Conservation (phyloP, 495 filamentous ascomycete genomes). For the Podospora tetraspora region DNA sequence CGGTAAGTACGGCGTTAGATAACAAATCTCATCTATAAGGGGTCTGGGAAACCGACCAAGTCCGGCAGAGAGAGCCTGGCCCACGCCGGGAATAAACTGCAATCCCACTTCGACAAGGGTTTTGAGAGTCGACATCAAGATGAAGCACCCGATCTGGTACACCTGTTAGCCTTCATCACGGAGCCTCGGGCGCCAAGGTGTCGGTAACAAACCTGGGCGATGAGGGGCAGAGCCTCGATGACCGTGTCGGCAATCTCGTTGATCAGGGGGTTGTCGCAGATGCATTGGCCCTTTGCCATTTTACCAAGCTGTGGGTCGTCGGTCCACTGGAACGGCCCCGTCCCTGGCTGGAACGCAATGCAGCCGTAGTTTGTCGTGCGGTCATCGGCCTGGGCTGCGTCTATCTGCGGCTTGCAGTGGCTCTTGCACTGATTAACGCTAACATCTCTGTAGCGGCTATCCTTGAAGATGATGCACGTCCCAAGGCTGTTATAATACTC, state of each 20-base stretch:
- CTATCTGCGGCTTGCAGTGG: not conserved
- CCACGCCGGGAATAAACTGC: constrained; percentile 12
- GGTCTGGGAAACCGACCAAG: not conserved
- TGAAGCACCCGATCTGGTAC: constrained; percentile 13
- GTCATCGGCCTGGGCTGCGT: constrained; percentile 8
- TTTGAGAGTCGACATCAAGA: constrained; percentile 18
- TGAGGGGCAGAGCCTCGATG: constrained; percentile 16
- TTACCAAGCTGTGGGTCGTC: not conserved
- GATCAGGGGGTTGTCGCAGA: constrained; percentile 13
- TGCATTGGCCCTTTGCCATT: constrained; percentile 3
- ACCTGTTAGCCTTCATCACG: too few relatives aligned
- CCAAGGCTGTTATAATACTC: not conserved
- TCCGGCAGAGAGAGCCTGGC: constrained; percentile 9
- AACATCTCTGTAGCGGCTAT: not conserved
- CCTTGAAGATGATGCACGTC: constrained; percentile 5
- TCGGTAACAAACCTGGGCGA: constrained; percentile 2
- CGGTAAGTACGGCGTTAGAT: too few relatives aligned
- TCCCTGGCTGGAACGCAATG: constrained; percentile 7
- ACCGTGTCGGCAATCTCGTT: constrained; percentile 15
- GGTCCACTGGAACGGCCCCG: constrained; percentile 2
- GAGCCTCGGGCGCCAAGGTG: too few relatives aligned
- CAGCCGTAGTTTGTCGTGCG: constrained; percentile 19
- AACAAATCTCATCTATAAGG: too few relatives aligned
- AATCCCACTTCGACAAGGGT: constrained; percentile 11
- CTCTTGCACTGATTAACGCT: not conserved